Percentiles rank a stretch among this genome's conserved stretches.
phyloP scores from a whole-genome alignment of 768 basidiomycete genomes.

The Galerina marginata region DNA sequence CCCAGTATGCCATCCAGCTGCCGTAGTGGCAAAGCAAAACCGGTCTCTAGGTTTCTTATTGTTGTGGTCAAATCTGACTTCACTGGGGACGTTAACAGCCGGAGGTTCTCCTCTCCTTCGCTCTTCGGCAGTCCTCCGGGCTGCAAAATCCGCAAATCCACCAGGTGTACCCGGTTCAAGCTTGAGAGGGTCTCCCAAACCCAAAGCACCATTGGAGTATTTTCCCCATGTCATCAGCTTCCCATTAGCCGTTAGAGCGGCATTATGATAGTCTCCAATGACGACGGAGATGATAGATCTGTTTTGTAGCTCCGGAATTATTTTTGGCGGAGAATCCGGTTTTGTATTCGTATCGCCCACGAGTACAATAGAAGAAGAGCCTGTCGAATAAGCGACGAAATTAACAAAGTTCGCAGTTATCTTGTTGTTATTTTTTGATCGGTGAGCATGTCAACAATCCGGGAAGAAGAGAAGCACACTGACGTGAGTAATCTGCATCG shows the following conservation, averaged over 20 bases:
- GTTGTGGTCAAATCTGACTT: slow-evolving; percentile 75
- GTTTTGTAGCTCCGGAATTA: slow-evolving; percentile 78
- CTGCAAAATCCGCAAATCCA: slow-evolving; percentile 50
- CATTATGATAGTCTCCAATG: slow-evolving; percentile 92
- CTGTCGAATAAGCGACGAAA: slow-evolving; percentile 84
- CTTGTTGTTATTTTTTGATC: slow-evolving; percentile 44
- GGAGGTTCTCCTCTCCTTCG: slow-evolving; percentile 43
- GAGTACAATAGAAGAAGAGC: slow-evolving; percentile 71
- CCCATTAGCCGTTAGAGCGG: slow-evolving; percentile 80
- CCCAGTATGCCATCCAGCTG: slow-evolving; percentile 92
- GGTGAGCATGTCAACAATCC: slow-evolving; percentile 14
- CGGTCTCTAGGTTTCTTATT: slow-evolving; percentile 53
- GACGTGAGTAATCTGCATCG: slow-evolving; percentile 81
- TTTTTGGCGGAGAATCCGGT: slow-evolving; percentile 51
- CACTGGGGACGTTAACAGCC: slow-evolving; percentile 61
- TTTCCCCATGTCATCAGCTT: slow-evolving; percentile 82
- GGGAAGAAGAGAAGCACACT: slow-evolving; percentile 30
- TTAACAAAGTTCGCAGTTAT: slow-evolving; percentile 84
- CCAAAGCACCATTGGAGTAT: slow-evolving; percentile 81
- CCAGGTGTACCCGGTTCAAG: slow-evolving; percentile 63
- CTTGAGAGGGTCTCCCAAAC: slow-evolving; percentile 75
- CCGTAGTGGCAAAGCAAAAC: slow-evolving; percentile 83
- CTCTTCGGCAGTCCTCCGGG: slow-evolving; percentile 35
- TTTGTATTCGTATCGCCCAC: slow-evolving; percentile 63
- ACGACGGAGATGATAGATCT: slow-evolving; percentile 83